Evolutionary conservation across 306 rosid species (phyloP).

Genomic region (Vigna unguiculata): DNA sequence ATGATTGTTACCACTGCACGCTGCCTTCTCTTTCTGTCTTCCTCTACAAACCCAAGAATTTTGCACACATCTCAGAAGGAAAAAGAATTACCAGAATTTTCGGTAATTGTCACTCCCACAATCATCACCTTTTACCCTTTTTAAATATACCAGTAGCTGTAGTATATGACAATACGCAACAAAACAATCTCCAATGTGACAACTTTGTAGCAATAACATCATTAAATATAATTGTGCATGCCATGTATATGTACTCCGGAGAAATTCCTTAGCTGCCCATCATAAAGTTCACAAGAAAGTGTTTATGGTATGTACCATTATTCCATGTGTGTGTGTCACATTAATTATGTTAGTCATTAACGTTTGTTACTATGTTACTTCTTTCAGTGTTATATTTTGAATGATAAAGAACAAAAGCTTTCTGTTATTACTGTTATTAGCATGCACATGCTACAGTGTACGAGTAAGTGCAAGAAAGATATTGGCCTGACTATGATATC

Average conservation of each 20-base stretch:
- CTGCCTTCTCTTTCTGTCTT: slow-evolving; percentile 45
- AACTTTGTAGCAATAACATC: slow-evolving; percentile 39
- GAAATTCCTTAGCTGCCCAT: slow-evolving; percentile 24
- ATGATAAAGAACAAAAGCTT: neutral
- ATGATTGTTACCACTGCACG: slow-evolving; percentile 84
- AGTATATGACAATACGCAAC: slow-evolving; percentile 9
- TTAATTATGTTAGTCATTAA: neutral
- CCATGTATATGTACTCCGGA: slow-evolving; percentile 9
- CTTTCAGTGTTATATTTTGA: neutral
- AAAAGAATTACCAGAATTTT: slow-evolving; percentile 57
- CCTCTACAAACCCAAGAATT: slow-evolving; percentile 47
- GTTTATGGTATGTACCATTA: neutral
- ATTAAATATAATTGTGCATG: slow-evolving; percentile 45
- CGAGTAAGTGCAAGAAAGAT: slow-evolving; percentile 3
- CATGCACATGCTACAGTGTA: slow-evolving; percentile 21
- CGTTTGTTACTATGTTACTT: neutral
- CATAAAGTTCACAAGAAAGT: neutral
- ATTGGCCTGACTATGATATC: slow-evolving; percentile 42
- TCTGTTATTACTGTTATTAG: slow-evolving; percentile 32
- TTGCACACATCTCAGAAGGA: slow-evolving; percentile 65
- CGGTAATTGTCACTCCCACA: slow-evolving; percentile 66
- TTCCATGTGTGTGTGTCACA: neutral
- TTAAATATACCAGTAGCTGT: neutral
- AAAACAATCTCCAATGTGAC: slow-evolving; percentile 18
- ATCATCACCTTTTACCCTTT: slow-evolving; percentile 68